Conservation (phyloP, 208 protist species). For the Trypanosoma vivax region DNA sequence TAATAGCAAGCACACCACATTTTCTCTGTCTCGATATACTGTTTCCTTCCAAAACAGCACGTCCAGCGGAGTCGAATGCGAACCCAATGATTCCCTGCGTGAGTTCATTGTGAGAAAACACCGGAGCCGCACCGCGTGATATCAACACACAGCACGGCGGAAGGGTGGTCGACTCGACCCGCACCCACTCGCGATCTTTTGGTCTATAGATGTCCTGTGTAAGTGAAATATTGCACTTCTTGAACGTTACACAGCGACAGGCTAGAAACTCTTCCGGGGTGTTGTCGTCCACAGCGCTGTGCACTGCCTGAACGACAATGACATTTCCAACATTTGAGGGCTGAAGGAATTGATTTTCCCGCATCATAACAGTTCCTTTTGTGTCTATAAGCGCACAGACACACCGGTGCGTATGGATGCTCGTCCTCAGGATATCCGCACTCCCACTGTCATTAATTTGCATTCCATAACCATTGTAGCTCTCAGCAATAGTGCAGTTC, state of each 20-base stretch:
- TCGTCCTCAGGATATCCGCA: constrained; percentile 42
- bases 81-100: constrained; percentile 71
- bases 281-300: constrained; percentile 22
- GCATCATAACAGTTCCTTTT: constrained; percentile 48
- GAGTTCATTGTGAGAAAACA: constrained; percentile 62
- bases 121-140: constrained; percentile 52
- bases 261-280: constrained; percentile 16
- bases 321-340: constrained; percentile 39
- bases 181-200: constrained; percentile 15
- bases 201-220: constrained; percentile 13
- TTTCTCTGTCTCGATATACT: constrained; percentile 59
- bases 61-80: constrained; percentile 53
- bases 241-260: constrained; percentile 52
- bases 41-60: constrained; percentile 63
- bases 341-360: constrained; percentile 60
- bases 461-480: constrained; percentile 62
- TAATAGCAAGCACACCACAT: constrained; percentile 70
- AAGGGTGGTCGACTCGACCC: constrained; percentile 13
- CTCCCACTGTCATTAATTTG: constrained; percentile 49
- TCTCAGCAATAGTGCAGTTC: constrained; percentile 64
- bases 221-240: constrained; percentile 61
- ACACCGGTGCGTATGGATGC: constrained; percentile 45
- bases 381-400: constrained; percentile 72
- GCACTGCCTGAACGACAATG: constrained; percentile 32
- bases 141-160: constrained; percentile 61